Evolutionary conservation across 345 rosid genomes (phyloP).

Genomic region (Syzygium oleosum): DNA sequence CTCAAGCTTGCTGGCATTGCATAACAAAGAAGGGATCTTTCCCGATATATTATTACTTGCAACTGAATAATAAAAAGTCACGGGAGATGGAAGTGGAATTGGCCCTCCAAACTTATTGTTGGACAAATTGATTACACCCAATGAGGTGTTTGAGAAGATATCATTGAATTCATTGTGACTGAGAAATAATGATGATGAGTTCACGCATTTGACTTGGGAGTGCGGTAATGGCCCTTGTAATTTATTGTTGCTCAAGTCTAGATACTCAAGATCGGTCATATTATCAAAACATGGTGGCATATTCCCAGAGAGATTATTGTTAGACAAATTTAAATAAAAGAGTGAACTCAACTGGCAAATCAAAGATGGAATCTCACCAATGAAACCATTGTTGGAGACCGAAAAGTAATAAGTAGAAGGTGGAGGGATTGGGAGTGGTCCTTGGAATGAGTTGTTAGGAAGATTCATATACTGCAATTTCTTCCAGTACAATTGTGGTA

Average conservation of each 20-base stretch:
- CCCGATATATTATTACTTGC: no score
- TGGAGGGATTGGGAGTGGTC: neutral
- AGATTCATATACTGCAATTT: neutral
- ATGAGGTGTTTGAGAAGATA: neutral
- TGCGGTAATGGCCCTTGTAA: neutral
- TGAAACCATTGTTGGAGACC: neutral
- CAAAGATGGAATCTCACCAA: neutral
- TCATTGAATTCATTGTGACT: neutral
- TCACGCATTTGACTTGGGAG: neutral
- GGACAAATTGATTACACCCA: fast-evolving
- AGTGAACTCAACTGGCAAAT: neutral
- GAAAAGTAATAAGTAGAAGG: neutral
- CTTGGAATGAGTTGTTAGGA: neutral
- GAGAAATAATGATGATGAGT: neutral
- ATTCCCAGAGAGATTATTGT: neutral
- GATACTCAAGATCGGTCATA: fast-evolving
- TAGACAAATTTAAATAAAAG: neutral
- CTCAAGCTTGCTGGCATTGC: neutral
- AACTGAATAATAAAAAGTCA: no score
- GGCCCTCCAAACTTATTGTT: neutral
- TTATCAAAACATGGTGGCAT: neutral
- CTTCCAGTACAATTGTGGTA: neutral
- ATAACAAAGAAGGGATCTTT: neutral
- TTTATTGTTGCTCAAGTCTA: neutral
- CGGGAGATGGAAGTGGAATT: no score